Base-by-base conservation (phyloP, 306 rosid species). In the Senna tora region DNA sequence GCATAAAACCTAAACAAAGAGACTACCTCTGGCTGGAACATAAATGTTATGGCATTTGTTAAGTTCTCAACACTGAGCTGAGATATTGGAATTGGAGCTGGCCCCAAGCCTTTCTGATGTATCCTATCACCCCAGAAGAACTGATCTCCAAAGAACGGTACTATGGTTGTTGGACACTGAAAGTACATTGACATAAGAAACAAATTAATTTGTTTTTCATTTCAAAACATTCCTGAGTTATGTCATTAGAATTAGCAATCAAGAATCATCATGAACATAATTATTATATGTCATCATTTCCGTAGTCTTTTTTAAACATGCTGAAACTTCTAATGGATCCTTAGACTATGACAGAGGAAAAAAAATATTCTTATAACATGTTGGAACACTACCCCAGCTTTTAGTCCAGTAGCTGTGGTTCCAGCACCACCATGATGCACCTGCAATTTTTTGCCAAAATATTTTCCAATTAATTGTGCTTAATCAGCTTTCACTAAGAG, bases 371-470 rank as follows among this genome's bases (percentile, higher is more conserved):
- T 47, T 43, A 25, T 13, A 5, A 17, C 30, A 45, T 16, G 9
- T 42, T 56, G 45, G 55, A 74, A 76, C 76, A 70, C 76, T 92
- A 92, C 96, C 96, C 92, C 97, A 7, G 97, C 92, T 84, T 75
- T 89, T 58, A 92, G 80, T 80, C 94, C 97, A 39, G 97, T 83
- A 72, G 94, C 93, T 3, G 97, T 89, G 25, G 97, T 89, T 66
- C 97, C 97, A 22, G 97, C 96, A 74, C 97, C 97, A 28, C 97
- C 97, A 65, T 92, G 97, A 81, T 92, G 97, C 70, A 92, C 94
- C 97, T 89, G 89, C 88, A 84, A 54, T 38, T 80, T 71, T 69
- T 62, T 7, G 14, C 50, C 69, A 80, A 63, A 53, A 54, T 16
- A 75, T 55, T 33, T 58, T 51, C 13, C 34, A 54, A 63, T 45